Evolutionary conservation across 129 eudicot genomes (phyloP), one percentile per base, ranked within the genome.

Genomic region (Tagetes patula): DNA sequence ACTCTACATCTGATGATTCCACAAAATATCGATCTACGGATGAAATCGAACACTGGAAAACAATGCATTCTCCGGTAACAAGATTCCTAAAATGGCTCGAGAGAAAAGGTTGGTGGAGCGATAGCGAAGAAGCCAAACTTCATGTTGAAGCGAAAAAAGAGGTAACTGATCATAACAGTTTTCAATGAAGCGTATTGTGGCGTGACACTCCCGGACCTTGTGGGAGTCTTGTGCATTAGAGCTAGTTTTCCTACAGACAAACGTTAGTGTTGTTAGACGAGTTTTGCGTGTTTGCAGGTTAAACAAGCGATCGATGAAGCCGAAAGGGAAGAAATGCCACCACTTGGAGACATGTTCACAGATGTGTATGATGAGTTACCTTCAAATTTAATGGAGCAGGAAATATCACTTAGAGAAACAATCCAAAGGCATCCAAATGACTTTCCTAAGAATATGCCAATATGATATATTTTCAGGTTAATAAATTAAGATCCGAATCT

Each of bases 1-100:
- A 91, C 63, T 85, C 97, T 5, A 88, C 97, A 6, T 91, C 97
- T 1, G 96, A 91, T 66, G 97, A 91, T 72, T 91, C 97, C 30
- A 88, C 97, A 65, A 88, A 84, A 75, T 91, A 91, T 58, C 81
- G 97, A n/a, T 53, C 89, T 2, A 58, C 33, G 4, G 76, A 84
- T 38, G 97, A 85, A 71, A 91, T 88, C 5, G 90, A 91, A 49
- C 75, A 82, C 40, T 91, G 97, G 97, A 84, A 55, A 71, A 80
- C 74, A 63, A 63, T 65, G 3, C 72, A 81, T 36, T 72, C 61
- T 53, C 95, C 97, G 3, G 33, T 86, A 50, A 46, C 83, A 4
- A 84, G 92, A 75, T 81, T 82, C 33, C 79, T 83, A 67, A 88
- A 84, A 67, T 91, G 97, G 96, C 63, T 91, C 58, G 85, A 88